These are phyloP conservation scores for Talaromyces atroroseus DNA, from an alignment of 2,329 filamentous ascomycete genomes.

Conservation along the genomic window DNA sequence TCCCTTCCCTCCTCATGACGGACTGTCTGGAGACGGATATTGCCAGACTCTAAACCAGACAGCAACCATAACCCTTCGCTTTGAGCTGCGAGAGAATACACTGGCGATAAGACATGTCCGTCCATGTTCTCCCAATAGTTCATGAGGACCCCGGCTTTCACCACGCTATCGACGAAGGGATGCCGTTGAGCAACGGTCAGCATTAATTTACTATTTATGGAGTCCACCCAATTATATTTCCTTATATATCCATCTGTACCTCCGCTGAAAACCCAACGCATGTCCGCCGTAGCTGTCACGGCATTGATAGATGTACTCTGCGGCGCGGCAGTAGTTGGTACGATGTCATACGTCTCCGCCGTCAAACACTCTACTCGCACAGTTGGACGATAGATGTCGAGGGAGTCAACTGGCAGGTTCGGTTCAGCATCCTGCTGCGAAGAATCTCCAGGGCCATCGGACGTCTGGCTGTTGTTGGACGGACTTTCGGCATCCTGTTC, in stretches of 20 bases:
- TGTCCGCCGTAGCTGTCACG: constrained; percentile 83
- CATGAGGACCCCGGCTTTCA: constrained; percentile 88
- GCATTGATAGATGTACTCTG: constrained; percentile 95
- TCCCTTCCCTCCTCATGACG: constrained; percentile 91
- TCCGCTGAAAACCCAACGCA: constrained; percentile 91
- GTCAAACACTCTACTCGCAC: constrained; percentile 74
- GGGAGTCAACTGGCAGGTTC: constrained; percentile 26
- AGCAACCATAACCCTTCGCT: constrained; percentile 86
- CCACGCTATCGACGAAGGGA: constrained; percentile 94
- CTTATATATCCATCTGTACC: constrained; percentile 93
- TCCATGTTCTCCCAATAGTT: constrained; percentile 99
- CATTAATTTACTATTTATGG: constrained; percentile 88
- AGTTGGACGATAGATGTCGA: constrained; percentile 51
- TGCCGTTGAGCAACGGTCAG: constrained; percentile 93
- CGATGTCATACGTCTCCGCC: constrained; percentile 83
- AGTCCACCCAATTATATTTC: constrained; percentile 93
- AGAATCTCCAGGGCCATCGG: constrained; percentile 29
- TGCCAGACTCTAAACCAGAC: constrained; percentile 82
- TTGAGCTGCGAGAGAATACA: constrained; percentile 90
- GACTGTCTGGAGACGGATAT: constrained; percentile 88
- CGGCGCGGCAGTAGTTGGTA: constrained; percentile 93
- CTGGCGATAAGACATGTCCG: constrained; percentile 66
- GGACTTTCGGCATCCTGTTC: constrained; percentile 34
- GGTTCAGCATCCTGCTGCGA: constrained; percentile 45
- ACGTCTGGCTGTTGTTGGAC: constrained; percentile 37